These are phyloP conservation scores for Leccinum subfulvum DNA, from an alignment of 1,284 basidiomycete species.

Conservation along the genomic window DNA sequence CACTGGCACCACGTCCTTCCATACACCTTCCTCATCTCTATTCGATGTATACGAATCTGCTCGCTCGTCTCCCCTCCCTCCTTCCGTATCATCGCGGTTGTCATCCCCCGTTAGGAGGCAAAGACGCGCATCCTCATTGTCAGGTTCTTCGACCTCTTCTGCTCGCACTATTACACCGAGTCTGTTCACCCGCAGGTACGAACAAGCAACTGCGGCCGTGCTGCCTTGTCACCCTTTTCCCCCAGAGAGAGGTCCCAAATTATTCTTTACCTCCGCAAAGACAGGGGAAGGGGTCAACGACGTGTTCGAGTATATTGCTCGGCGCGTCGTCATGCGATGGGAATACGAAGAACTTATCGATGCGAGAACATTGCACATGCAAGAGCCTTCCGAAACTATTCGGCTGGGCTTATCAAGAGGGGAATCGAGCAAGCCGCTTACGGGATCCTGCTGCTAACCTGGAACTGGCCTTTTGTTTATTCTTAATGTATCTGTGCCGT, in stretches of 20 bases:
- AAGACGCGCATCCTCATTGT: slow-evolving; percentile 43
- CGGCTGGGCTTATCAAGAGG: slow-evolving; percentile 20
- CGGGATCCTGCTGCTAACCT: slow-evolving; percentile 22
- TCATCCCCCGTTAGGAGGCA: slow-evolving; percentile 24
- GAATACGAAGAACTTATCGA: slow-evolving; percentile 56
- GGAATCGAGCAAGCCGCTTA: slow-evolving; percentile 7
- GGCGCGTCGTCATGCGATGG: slow-evolving; percentile 56
- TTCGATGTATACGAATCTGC: slow-evolving; percentile 43
- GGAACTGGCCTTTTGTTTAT: neutral
- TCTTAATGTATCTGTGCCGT: slow-evolving; percentile 18
- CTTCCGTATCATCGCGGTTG: slow-evolving; percentile 28
- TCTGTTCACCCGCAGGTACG: slow-evolving; percentile 44
- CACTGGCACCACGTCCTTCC: slow-evolving; percentile 60
- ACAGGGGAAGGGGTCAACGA: slow-evolving; percentile 67
- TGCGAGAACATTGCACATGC: slow-evolving; percentile 23
- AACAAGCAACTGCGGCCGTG: slow-evolving; percentile 20
- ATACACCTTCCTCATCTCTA: slow-evolving; percentile 73
- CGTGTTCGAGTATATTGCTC: slow-evolving; percentile 68
- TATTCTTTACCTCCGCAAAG: slow-evolving; percentile 75
- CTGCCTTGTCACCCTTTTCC: slow-evolving; percentile 27
- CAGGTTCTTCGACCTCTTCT: slow-evolving; percentile 49
- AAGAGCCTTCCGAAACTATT: slow-evolving; percentile 26
- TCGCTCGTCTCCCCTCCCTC: slow-evolving; percentile 55
- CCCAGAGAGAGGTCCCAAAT: slow-evolving; percentile 52
- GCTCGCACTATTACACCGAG: slow-evolving; percentile 62